These are phyloP conservation scores for Peribolospora baueri DNA, from an alignment of 768 basidiomycete species.

Conservation along the genomic window DNA sequence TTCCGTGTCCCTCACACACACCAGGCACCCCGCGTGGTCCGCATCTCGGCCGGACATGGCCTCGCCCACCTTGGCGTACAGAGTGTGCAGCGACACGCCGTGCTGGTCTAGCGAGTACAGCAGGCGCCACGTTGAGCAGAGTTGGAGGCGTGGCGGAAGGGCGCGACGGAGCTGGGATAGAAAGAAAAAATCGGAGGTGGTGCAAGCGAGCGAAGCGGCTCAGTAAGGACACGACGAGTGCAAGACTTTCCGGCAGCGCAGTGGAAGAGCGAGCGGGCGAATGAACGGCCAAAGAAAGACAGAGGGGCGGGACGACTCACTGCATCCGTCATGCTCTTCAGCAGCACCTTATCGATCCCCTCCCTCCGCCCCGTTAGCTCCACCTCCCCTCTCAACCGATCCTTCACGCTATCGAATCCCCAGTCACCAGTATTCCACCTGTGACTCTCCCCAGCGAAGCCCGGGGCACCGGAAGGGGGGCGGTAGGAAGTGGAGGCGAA, in stretches of 20 bases:
- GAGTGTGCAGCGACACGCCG: slow-evolving; percentile 70
- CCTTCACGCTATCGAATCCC: too few relatives aligned
- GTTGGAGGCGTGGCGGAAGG: slow-evolving; percentile 47
- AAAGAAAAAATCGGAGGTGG: neutral
- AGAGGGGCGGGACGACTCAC: neutral
- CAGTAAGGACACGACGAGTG: neutral
- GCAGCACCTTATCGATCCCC: slow-evolving; percentile 4
- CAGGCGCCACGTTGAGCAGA: slow-evolving; percentile 48
- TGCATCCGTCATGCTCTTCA: slow-evolving; percentile 7
- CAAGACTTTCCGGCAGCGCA: neutral
- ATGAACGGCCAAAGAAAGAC: neutral
- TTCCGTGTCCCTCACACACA: slow-evolving; percentile 40
- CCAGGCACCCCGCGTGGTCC: slow-evolving; percentile 28
- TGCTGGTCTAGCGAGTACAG: slow-evolving; percentile 84
- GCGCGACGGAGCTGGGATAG: slow-evolving; percentile 37
- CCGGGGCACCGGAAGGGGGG: too few relatives aligned
- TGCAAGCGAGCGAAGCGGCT: neutral
- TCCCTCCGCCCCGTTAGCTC: slow-evolving; percentile 2
- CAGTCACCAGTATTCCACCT: too few relatives aligned
- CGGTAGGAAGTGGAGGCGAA: too few relatives aligned
- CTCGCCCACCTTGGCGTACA: slow-evolving; percentile 30
- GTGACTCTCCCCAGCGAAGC: too few relatives aligned
- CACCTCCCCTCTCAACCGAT: too few relatives aligned
- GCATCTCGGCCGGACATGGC: slow-evolving; percentile 8
- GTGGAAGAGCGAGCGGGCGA: neutral